Conservation (phyloP, 805 yeast genomes). For the Jamesozyma spencerorum region DNA sequence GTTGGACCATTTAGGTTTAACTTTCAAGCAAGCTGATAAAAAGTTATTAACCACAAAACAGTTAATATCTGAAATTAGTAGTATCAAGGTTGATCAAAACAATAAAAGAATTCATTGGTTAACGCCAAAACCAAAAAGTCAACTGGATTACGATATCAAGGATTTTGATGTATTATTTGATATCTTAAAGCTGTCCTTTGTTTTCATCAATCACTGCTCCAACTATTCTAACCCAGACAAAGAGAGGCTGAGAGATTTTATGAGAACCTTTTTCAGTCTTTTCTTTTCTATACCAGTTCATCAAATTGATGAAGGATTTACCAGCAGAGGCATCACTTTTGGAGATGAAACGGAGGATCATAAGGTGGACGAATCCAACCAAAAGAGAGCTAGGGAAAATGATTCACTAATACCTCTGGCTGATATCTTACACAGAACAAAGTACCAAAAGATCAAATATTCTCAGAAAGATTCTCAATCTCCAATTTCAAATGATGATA, state of each 20-base stretch:
- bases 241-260: conserved; percentile 61
- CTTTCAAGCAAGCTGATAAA: conserved; percentile 95
- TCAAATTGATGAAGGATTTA: conserved; percentile 35
- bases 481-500: conserved; percentile 12
- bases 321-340: conserved; percentile 10
- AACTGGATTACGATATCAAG: conserved; percentile 50
- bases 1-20: conserved; percentile 87
- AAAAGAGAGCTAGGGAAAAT: conserved; percentile 23
- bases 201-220: conserved; percentile 57
- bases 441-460: conserved; percentile 32
- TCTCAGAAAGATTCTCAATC: conserved; percentile 8
- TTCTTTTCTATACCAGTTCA: conserved; percentile 58
- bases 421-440: conserved; percentile 27
- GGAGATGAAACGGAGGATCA: conserved; percentile 3
- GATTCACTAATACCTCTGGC: conserved; percentile 17
- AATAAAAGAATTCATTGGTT: conserved; percentile 78
- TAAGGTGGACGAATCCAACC: conserved; percentile 14
- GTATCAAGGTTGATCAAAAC: conserved; percentile 85
- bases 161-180: conserved; percentile 69
- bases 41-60: conserved; percentile 84
- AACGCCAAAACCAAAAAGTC: conserved; percentile 77
- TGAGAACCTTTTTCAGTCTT: conserved; percentile 58
- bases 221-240: conserved; percentile 74
- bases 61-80: conserved; percentile 80
- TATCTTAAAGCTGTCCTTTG: conserved; percentile 55